phyloP scores from a whole-genome alignment of 345 rosid species.

The Brassica carinata region DNA sequence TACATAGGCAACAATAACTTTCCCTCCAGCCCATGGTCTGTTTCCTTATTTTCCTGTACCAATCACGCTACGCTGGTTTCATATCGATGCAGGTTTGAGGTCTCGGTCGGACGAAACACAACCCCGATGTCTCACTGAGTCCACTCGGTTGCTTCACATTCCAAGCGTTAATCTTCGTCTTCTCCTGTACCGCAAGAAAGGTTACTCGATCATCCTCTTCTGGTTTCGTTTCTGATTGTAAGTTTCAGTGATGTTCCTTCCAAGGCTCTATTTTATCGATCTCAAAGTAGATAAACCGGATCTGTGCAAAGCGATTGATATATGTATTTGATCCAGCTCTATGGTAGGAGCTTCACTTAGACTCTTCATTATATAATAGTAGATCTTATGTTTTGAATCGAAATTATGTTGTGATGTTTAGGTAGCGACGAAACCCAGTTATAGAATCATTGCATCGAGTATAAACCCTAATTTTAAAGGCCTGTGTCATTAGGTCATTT shows the following conservation, averaged over 20 bases:
- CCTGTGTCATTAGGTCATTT: conserved; percentile 7
- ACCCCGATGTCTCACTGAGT: conserved; percentile 14
- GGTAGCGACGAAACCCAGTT: background rate
- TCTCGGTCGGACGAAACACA: conserved; percentile 8
- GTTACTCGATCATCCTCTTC: background rate
- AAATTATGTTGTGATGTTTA: background rate
- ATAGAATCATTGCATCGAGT: conserved; percentile 10
- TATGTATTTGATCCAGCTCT: background rate
- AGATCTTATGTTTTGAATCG: background rate
- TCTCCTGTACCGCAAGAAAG: conserved; percentile 5
- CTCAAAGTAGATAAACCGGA: background rate
- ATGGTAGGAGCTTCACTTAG: background rate
- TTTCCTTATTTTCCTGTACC: background rate
- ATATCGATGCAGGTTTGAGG: background rate
- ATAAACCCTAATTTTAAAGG: conserved; percentile 14
- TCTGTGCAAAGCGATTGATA: background rate
- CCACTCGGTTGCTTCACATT: conserved; percentile 8
- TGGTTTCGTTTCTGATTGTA: background rate
- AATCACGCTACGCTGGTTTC: background rate
- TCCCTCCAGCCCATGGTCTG: background rate
- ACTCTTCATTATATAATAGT: background rate
- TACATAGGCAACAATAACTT: background rate
- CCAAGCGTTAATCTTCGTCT: background rate
- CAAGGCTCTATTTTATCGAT: background rate
- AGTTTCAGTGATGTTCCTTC: background rate